Conservation (phyloP, 345 rosid species). For the Salix purpurea region DNA sequence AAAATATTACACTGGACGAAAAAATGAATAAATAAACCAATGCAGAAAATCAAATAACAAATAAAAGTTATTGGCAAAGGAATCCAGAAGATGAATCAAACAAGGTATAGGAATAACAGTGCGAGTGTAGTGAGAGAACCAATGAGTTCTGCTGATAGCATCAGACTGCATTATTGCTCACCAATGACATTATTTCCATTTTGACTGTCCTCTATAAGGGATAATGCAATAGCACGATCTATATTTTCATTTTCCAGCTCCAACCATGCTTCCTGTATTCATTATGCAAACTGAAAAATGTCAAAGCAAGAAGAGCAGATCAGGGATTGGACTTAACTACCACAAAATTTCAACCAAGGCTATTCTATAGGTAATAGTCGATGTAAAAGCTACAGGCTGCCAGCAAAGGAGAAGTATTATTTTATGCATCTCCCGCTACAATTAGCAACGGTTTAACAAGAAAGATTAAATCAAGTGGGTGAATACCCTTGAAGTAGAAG, state of each 20-base stretch:
- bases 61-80: neutral
- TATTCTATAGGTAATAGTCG: neutral
- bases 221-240: conserved; percentile 77
- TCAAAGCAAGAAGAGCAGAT: neutral
- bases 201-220: conserved; percentile 69
- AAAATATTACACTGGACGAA: neutral
- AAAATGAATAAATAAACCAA: neutral
- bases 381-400: neutral
- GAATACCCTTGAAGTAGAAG: conserved; percentile 72
- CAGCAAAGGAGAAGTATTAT: neutral
- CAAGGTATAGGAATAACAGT: neutral
- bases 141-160: neutral
- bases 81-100: neutral
- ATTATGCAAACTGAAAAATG: conserved; percentile 9
- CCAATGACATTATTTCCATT: conserved; percentile 34
- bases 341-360: neutral
- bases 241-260: conserved; percentile 70
- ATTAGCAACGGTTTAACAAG: neutral
- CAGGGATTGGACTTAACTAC: neutral
- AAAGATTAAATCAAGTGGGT: neutral
- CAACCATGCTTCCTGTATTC: conserved; percentile 45
- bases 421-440: neutral
- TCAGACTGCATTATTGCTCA: conserved; percentile 35
- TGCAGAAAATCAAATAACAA: neutral
- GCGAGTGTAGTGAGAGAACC: neutral